Base-by-base conservation (phyloP, 2,329 filamentous ascomycete species). In the Niveomyces coronatus region DNA sequence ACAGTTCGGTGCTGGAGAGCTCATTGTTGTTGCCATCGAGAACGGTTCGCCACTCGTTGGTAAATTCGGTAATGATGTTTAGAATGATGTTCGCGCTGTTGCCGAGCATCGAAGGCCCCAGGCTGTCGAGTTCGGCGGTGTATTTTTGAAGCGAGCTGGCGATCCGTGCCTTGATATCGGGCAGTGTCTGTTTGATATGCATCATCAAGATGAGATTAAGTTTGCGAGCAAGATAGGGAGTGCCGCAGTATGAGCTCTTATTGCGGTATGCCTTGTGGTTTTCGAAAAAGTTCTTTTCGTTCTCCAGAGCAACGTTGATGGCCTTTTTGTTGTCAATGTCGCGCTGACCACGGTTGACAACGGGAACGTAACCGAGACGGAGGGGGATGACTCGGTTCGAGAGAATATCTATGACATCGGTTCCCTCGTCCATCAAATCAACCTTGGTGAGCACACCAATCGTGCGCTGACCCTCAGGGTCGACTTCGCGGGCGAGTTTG, bases 131-230 rank as follows among this genome's bases (percentile, higher is more conserved):
- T 61, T 98, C 91, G 29, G 77, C 64, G 4, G 76, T 70, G 62
- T 98, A 98, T 60, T 98, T 98, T 57, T 88, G 82, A 43, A 98
- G 70, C 11, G 89, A 95, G 49, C 85, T 83, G n/a, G 84, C 76
- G 51, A 98, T 98, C 46, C 93, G 83, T 11, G 85, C 86, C 68
- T 98, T 98, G 70, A 98, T 98, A 57, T 98, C 91, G 28, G 91
- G 91, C 11, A 98, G 75, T 2, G 91, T 98, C 68, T 98, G 89
- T 67, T 98, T 98, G 70, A 98, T 98, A 69, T 98, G 91, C 91
- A 98, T 98, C 89, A 98, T 96, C 50, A 98, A 74, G 56, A 98
- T 96, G 53, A 98, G 71, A 64, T 98, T 98, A 44, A 98, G 76
- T 66, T 98, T 98, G 50, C 89, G 80, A 4, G 91, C 91, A 43